Evolutionary conservation across 1,284 basidiomycete species (phyloP), one percentile per base, ranked within the genome.

Genomic region (Ceratobasidium sp.): DNA sequence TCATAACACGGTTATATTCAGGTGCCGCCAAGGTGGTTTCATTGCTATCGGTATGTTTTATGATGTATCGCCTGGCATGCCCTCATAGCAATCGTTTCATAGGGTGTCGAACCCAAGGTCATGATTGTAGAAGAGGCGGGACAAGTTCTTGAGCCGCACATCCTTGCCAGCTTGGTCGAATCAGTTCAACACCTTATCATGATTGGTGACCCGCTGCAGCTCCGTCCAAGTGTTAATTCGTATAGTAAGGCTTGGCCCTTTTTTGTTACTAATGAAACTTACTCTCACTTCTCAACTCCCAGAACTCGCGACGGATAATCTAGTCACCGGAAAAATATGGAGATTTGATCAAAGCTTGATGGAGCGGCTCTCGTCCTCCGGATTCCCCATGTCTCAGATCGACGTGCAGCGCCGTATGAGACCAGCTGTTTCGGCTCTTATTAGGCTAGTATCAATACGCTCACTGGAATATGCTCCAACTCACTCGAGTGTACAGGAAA

Each of bases 111-210:
- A 15, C 91, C 91, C 0, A 88, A 87, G 60, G 88, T 92, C 3
- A 82, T 92, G 78, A 84, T 92, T 60, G 89, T 92, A 0, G 91
- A 92, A 83, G 93, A 94, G 83, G 93, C 93, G 0, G 93, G 93
- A 0, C 93, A 94, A 85, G 92, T 94, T 0, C 87, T 94, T 18
- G 93, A 94, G 84, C 90, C 93, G 1, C 93, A 94, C 81, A 86
- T 93, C 12, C 83, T 94, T 0, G 89, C 79, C 0, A 81, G 80
- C 63, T 26, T 75, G 33, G 68, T 79, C 28, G 63, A 76, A 39
- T 79, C 78, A 3, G 67, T 79, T 28, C 40, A 79, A 77, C 91
- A 93, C 63, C 85, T 93, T 23, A 91, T 94, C 69, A 85, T 90
- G 55, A 92, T 94, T 40, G 93, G 93, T 0, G 93, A 94, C 80